phyloP scores from a whole-genome alignment of 352 stramenopile species.

The Plasmopara muralis region DNA sequence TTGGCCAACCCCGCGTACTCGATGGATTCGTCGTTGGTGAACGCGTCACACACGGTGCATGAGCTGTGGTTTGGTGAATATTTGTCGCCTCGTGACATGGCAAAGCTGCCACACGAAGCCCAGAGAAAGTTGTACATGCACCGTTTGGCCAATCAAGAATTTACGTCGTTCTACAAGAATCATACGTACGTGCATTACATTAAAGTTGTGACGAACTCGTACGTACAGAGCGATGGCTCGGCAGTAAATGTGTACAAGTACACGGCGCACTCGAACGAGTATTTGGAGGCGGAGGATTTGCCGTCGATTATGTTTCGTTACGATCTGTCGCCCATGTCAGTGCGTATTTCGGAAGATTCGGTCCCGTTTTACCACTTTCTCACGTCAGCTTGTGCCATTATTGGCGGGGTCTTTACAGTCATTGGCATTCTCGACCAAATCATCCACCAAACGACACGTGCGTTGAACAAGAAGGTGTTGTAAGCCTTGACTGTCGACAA shows the following conservation, averaged over 20 bases:
- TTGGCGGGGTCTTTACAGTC: slow-evolving; percentile 94
- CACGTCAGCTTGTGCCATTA: slow-evolving; percentile 92
- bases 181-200: slow-evolving; percentile 99
- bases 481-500: slow-evolving; percentile 19
- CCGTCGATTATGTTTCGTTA: slow-evolving; percentile 89
- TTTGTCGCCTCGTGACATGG: slow-evolving; percentile 38
- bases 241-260: slow-evolving; percentile 85
- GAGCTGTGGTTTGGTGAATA: slow-evolving; percentile 94
- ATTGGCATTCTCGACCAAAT: slow-evolving; percentile 91
- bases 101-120: slow-evolving; percentile 82
- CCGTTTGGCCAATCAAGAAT: slow-evolving; percentile 89
- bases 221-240: slow-evolving; percentile 58
- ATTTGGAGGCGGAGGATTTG: slow-evolving; percentile 78
- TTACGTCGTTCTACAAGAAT: slow-evolving; percentile 90
- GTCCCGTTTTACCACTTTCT: slow-evolving; percentile 94
- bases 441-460: slow-evolving; percentile 78
- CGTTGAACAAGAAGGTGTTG: slow-evolving; percentile 87
- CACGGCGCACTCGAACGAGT: slow-evolving; percentile 86
- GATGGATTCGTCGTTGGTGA: slow-evolving; percentile 83
- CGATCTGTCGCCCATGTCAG: slow-evolving; percentile 89
- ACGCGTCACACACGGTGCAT: slow-evolving; percentile 94
- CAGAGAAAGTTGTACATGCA: slow-evolving; percentile 90
- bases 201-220: slow-evolving; percentile 95
- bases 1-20: slow-evolving; percentile 93
- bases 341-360: slow-evolving; percentile 91